A percentile compares a stretch with the other conserved stretches of the same genome.
phyloP scores from a whole-genome alignment of 179 eudicot species.

The Monotropa hypopitys region DNA sequence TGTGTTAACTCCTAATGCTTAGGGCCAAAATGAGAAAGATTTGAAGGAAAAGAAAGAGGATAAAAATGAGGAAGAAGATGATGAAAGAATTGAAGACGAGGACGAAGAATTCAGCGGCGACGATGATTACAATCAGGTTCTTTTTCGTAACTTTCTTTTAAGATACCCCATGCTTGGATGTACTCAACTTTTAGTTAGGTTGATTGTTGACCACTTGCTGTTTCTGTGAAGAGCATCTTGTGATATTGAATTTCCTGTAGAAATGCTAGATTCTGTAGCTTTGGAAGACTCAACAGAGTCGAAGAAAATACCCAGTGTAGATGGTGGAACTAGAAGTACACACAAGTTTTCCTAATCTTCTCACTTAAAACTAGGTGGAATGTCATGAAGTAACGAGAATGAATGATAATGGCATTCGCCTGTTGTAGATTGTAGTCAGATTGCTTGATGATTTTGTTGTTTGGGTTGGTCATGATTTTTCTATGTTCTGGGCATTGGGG shows the following conservation, averaged over 20 bases:
- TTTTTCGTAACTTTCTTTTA: neutral
- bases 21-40: slow-evolving; percentile 19
- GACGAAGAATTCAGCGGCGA: slow-evolving; percentile 32
- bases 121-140: slow-evolving; percentile 33
- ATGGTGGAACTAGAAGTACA: neutral
- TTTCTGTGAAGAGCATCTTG: neutral
- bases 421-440: neutral
- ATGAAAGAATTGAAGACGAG: slow-evolving; percentile 11
- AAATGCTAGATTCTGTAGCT: neutral
- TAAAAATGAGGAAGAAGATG: slow-evolving; percentile 25
- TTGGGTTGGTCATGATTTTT: neutral
- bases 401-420: neutral
- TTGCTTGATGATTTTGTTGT: neutral
- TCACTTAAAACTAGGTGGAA: neutral
- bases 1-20: neutral
- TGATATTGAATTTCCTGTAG: neutral
- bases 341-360: neutral
- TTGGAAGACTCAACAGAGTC: neutral
- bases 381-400: neutral
- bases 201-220: neutral
- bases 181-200: neutral
- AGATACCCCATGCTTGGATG: neutral
- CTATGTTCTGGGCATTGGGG: neutral
- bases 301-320: neutral
- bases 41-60: slow-evolving; percentile 21